A percentile compares a stretch with the other conserved stretches of the same genome.
phyloP scores from a whole-genome alignment of 768 basidiomycete species.

The Phylloporus rhodoxanthus region DNA sequence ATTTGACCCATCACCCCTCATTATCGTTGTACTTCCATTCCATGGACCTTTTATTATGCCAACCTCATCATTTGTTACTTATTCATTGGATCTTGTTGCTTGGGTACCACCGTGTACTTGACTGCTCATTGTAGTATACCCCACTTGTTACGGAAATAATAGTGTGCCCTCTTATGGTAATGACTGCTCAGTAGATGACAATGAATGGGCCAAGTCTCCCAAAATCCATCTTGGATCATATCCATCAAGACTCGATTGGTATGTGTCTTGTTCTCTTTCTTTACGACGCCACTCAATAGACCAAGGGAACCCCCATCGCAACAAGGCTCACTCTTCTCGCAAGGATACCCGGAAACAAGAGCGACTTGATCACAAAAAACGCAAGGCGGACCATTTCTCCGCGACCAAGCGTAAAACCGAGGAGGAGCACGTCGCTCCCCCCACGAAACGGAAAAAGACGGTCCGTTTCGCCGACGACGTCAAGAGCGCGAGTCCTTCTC shows the following conservation, averaged over 20 bases:
- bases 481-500: not conserved
- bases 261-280: not conserved
- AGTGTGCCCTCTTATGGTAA: too few relatives aligned
- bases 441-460: conserved; percentile 43
- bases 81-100: conserved; percentile 1
- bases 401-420: conserved; percentile 37
- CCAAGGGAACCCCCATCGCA: conserved; percentile 5
- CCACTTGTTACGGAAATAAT: not conserved
- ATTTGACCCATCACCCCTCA: not conserved
- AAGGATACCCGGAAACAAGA: conserved; percentile 63
- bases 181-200: too few relatives aligned
- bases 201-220: conserved; percentile 26
- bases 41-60: conserved; percentile 14
- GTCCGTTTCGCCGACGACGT: conserved; percentile 10
- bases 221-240: conserved; percentile 25
- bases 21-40: conserved; percentile 14
- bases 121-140: not conserved
- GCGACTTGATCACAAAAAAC: conserved; percentile 52
- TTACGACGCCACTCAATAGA: not conserved
- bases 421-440: conserved; percentile 40
- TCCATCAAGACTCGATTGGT: conserved; percentile 15
- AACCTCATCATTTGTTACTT: conserved; percentile 3
- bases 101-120: conserved; percentile 3
- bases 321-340: conserved; percentile 34
- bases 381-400: conserved; percentile 57